Evolutionary conservation across 129 eudicot species (phyloP), one percentile per base, ranked within the genome.

Genomic region (Flaveria bidentis): DNA sequence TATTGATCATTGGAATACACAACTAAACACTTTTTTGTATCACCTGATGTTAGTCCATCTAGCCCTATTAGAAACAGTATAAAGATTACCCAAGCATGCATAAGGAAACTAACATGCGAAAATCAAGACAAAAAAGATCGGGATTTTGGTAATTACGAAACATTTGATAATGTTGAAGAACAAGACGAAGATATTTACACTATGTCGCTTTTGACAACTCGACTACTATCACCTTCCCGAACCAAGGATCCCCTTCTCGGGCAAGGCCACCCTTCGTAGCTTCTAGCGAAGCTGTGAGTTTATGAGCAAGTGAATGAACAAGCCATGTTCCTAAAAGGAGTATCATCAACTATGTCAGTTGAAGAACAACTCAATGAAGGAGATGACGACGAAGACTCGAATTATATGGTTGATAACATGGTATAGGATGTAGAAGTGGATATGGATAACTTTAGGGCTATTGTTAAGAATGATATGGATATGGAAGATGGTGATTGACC

Each of bases 201-300:
- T 5, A 0, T 5, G 8, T 5, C 23, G 23, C 58, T 52, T n/a
- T 52, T 52, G 22, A 58, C 66, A 39, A 58, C 39, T 58, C 16
- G 39, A 11, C 16, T 16, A 58, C 66, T 58, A 16, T 62, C 44
- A 44, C 67, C 67, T 62, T 62, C 67, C 67, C n/a, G n/a, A n/a
- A n/a, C n/a, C n/a, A n/a, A n/a, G n/a, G n/a, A n/a, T n/a, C n/a
- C n/a, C n/a, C n/a, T n/a, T n/a, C n/a, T 20, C 2, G 67, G 67
- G 44, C 6, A 10, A 26, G 44, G 67, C 66, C 67, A 10, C 67
- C 44, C 20, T 62, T 62, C 44, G 41, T 62, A 62, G 67, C 67
- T 56, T 18, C 63, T 56, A 13, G 63, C 30, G 0, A 56, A 56
- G 63, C 13, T 56, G 5, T 0, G 14, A 56, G 63, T 56, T 56